Evolutionary conservation across 2,329 filamentous ascomycete genomes (phyloP), one percentile per base, ranked within the genome.

Genomic region (Tolypocladium cylindrosporum): DNA sequence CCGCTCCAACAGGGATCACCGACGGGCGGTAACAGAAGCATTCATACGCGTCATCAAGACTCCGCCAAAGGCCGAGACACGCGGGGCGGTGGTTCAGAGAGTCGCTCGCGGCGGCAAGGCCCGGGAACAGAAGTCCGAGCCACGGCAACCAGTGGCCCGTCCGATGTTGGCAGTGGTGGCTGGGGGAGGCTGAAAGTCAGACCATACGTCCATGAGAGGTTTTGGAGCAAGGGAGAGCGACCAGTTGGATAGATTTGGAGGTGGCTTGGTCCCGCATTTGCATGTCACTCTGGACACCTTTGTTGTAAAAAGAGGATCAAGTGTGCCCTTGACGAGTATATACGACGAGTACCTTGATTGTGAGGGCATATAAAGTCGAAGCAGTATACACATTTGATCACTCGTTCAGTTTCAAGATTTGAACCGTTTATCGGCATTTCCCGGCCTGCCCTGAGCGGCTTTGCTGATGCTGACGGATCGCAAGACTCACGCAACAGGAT

Each of bases 11-110:
- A 43, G 14, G n/a, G 55, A 58, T 5, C 58, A 66, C 27, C 60
- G 65, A 39, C 52, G 43, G 10, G 61, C 57, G 16, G 61, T 66
- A 50, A 55, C 57, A 16, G 65, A 67, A 36, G 63, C 64, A 36
- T 61, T 64, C n/a, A 57, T 64, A 45, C 57, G 60, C 39, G 40
- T 64, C 19, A 56, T 62, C 9, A 40, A 9, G 42, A 31, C 19
- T 13, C 55, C 57, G 9, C 19, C 45, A 21, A n/a, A 21, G 31
- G 6, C 51, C 10, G 36, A 41, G 37, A 40, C 36, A 36, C 19
- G 42, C 4, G 52, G 21, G 34, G 21, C 16, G 27, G n/a, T n/a
- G 31, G 13, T 9, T 11, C 27, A 4, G 5, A 51, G 48, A 40
- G 14, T 10, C 6, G 24, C n/a, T 43, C n/a, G 37, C 31, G 37